Base-by-base conservation (phyloP, 1,284 basidiomycete genomes). In the Meira miltonrushii region DNA sequence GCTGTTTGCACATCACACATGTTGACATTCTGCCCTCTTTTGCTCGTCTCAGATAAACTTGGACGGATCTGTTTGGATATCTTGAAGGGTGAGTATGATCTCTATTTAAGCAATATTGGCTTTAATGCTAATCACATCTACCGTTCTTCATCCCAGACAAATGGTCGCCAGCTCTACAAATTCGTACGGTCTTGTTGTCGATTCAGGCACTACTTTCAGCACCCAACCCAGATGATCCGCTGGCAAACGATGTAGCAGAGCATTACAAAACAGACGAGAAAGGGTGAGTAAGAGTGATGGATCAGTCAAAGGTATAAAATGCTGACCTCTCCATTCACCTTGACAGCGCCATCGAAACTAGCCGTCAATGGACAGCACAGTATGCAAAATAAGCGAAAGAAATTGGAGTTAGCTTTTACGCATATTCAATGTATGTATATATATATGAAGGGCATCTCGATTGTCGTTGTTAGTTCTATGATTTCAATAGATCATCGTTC, bases 31-130 rank as follows among this genome's bases (percentile, higher is more conserved):
- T 40, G 4, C 19, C 15, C 8, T 15, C 39, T 19, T 56, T 12
- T 33, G 39, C 11, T 23, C 15, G 43, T 38, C 19, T 44, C 72
- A 95, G 93, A 97, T 81, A 97, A 97, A 81, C 88, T 98, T 44
- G 94, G 94, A 28, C 85, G 94, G 23, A 98, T 98, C 81, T 98
- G 95, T 80, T 82, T 98, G 63, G 95, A 98, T 79, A 98, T 98
- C 73, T 82, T 97, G 74, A 97, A 97, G 84, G 90, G 89, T 87
- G 39, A 41, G 64, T 39, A 0, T n/a, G n/a, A n/a, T n/a, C n/a
- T n/a, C n/a, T n/a, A n/a, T n/a, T n/a, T n/a, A n/a, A 19, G 1
- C n/a, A n/a, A n/a, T n/a, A n/a, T n/a, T n/a, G n/a, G n/a, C 2
- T 12, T 15, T 39, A 11, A 19, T 33, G 8, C 28, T 33, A 33